Evolutionary conservation across 331 rosid species (phyloP), one percentile per base, ranked within the genome.

Genomic region (Phaseolus coccineus): DNA sequence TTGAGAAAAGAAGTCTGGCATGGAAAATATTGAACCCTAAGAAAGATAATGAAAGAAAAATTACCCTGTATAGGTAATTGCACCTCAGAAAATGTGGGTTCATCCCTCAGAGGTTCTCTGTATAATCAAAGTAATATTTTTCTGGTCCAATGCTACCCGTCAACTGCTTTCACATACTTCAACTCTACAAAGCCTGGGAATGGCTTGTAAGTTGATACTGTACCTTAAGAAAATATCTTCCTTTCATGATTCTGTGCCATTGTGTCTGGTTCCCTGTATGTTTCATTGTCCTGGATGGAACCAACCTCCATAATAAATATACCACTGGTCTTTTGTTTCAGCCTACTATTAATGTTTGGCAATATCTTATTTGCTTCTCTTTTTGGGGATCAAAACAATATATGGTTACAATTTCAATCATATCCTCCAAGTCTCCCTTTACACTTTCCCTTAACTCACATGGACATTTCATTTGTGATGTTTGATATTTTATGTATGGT

Each of bases 131-230:
- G 35, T 44, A 42, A 44, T 7, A 7, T 68, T 68, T 28, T 37
- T 44, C 16, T 30, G 55, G 67, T 77, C 56, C 9, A 71, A 10
- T 71, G 48, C 48, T 51, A 19, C 76, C n/a, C 1, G 19, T 71
- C 63, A 53, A 39, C 24, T 39, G 24, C 44, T 15, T 16, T 50
- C 42, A 33, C 72, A 33, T 63, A 19, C 64, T 48, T 76, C n/a
- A 63, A 24, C 39, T 33, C 16, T 76, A 31, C 37, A 48, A 76
- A 65, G 42, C 66, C 81, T 55, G 15, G 44, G 53, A 37, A 77
- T 65, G 35, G 64, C 65, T 22, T 65, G n/a, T 64, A 64, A 76
- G 53, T 50, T 50, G 63, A 55, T 53, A 40, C 59, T 78, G 48
- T 25, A 40, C 69, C 66, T 53, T 53, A 55, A 55, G 12, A 31